These are phyloP conservation scores for Epichloe sibirici DNA, from an alignment of 2,329 filamentous ascomycete species.

Conservation along the genomic window DNA sequence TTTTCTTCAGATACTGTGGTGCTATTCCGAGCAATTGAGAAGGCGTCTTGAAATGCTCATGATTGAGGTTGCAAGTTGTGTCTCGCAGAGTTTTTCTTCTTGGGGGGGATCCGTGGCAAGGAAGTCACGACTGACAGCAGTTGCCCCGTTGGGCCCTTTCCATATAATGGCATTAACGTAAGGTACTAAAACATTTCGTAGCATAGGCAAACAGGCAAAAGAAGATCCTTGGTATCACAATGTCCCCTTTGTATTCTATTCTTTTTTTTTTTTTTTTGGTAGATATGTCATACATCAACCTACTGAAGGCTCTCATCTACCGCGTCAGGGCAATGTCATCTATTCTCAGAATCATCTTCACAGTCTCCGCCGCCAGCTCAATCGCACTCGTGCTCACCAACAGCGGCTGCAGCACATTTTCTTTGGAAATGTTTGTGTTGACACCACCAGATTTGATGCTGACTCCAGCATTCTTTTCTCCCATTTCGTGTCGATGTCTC, in stretches of 20 bases:
- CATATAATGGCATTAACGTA: not conserved
- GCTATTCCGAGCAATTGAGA: not conserved
- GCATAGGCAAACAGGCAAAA: not conserved
- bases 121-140: not conserved
- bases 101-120: not conserved
- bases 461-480: conserved; percentile 90
- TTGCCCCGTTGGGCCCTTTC: not conserved
- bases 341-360: conserved; percentile 78
- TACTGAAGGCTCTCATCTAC: conserved; percentile 21
- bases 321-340: conserved; percentile 54
- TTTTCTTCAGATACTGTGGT: not conserved
- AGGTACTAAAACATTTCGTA: not conserved
- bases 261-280: conserved; percentile 10
- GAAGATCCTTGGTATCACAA: conserved; percentile 4
- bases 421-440: conserved; percentile 90
- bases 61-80: too few relatives aligned
- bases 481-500: conserved; percentile 85
- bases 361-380: conserved; percentile 92
- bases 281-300: conserved; percentile 26
- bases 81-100: too few relatives aligned
- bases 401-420: conserved; percentile 92
- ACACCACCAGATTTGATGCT: conserved; percentile 97
- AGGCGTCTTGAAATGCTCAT: not conserved
- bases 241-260: conserved; percentile 7
- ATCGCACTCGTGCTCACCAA: conserved; percentile 96